Evolutionary conservation across 805 yeast species (phyloP).

Genomic region (Sungouiella thailandica): DNA sequence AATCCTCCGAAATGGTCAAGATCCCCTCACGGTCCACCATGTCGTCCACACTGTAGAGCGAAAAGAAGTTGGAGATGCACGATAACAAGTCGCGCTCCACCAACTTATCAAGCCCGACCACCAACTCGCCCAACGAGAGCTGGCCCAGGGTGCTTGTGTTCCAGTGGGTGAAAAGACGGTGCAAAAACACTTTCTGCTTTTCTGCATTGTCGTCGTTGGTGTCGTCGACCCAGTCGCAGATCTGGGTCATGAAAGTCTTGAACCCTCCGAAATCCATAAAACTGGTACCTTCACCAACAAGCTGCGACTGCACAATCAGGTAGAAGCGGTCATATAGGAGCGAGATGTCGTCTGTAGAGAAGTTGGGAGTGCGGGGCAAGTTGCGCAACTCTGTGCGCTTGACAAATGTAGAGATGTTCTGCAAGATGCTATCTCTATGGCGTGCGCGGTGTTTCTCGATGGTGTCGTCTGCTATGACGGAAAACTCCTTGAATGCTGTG

Average conservation of each 20-base stretch:
- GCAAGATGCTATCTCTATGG: conserved; percentile 72
- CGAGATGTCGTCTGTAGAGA: conserved; percentile 55
- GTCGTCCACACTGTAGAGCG: conserved; percentile 53
- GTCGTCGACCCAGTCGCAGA: conserved; percentile 67
- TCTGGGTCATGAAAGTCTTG: conserved; percentile 65
- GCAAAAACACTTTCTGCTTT: conserved; percentile 44
- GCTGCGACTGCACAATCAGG: conserved; percentile 63
- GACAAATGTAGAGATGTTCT: conserved; percentile 83
- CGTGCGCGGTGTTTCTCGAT: conserved; percentile 65
- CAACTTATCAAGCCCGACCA: conserved; percentile 65
- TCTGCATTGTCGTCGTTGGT: conserved; percentile 22
- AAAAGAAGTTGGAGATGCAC: conserved; percentile 72
- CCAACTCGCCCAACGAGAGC: conserved; percentile 64
- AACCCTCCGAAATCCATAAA: conserved; percentile 73
- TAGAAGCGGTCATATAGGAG: conserved; percentile 83
- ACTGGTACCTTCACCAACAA: conserved; percentile 47
- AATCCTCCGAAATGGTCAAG: conserved; percentile 80
- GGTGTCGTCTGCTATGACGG: conserved; percentile 69
- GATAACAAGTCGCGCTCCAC: conserved; percentile 73
- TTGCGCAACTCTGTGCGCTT: conserved; percentile 89
- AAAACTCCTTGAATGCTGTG: conserved; percentile 88
- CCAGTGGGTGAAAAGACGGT: conserved; percentile 68
- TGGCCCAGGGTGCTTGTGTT: conserved; percentile 50
- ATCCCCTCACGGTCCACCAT: conserved; percentile 74
- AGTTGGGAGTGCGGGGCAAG: conserved; percentile 65